These are phyloP conservation scores for Saccharomycopsis amapae DNA, from an alignment of 805 yeast species.

Conservation along the genomic window DNA sequence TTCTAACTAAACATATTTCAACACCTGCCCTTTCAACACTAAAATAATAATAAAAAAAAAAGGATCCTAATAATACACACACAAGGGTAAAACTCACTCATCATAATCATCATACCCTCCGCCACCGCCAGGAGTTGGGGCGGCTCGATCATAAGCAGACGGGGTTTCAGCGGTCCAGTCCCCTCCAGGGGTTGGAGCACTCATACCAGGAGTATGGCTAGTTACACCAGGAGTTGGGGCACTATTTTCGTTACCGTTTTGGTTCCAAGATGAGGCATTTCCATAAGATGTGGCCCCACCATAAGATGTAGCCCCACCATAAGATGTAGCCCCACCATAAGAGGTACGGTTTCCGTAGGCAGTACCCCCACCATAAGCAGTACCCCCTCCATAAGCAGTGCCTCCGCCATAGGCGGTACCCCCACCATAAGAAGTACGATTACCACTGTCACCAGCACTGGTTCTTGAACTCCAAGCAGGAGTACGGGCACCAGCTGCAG, in stretches of 20 bases:
- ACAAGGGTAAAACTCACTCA: background rate
- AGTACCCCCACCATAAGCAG: slow-evolving; percentile 42
- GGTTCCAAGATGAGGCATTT: slow-evolving; percentile 36
- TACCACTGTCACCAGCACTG: slow-evolving; percentile 26
- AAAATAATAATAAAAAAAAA: background rate
- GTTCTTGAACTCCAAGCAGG: slow-evolving; percentile 37
- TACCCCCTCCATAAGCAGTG: slow-evolving; percentile 28
- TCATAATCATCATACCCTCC: slow-evolving; percentile 11
- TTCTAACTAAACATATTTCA: too few relatives aligned
- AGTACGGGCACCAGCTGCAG: slow-evolving; percentile 36
- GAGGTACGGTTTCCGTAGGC: slow-evolving; percentile 31
- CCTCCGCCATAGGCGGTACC: slow-evolving; percentile 28
- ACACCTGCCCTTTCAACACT: too few relatives aligned
- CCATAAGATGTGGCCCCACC: slow-evolving; percentile 30
- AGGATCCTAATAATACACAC: background rate
- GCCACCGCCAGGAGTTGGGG: slow-evolving; percentile 21
- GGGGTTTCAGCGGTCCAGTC: slow-evolving; percentile 32
- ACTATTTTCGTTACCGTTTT: slow-evolving; percentile 22
- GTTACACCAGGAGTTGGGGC: slow-evolving; percentile 31
- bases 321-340: slow-evolving; percentile 28
- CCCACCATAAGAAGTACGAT: slow-evolving; percentile 27
- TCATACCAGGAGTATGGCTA: slow-evolving; percentile 31
- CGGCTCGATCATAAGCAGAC: slow-evolving; percentile 26
- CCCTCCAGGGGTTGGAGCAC: slow-evolving; percentile 33
- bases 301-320: slow-evolving; percentile 23